Evolutionary conservation across 116 monocot species (phyloP), one percentile per base, ranked within the genome.

Genomic region (Iris pallida): DNA sequence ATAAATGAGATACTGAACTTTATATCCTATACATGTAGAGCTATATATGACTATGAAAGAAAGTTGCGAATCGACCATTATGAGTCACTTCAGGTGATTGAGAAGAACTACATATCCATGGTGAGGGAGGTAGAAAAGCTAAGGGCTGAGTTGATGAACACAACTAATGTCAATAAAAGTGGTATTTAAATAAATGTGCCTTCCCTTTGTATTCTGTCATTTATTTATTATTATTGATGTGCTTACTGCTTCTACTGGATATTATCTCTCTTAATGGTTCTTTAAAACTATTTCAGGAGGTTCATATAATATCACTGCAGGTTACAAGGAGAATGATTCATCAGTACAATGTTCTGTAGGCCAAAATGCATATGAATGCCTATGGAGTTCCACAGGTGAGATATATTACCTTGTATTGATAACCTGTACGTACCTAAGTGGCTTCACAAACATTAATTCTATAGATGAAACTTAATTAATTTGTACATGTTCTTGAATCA

Each of bases 31-130:
- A 16, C 8, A 44, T 64, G 53, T 70, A 87, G 87, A 51, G 71
- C 68, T 43, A 78, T 76, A 45, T 87, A 83, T 80, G 87, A 87
- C 8, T 83, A 83, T 70, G 87, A 87, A 60, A 80, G 83, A 75
- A 87, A 87, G 55, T 45, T 80, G 19, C 65, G 75, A 16, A 64
- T 74, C 46, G 83, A 87, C 45, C 83, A 87, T 63, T 78, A 66
- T 44, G 87, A 87, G 61, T 80, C 83, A 40, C 74, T 87, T 79
- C 83, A 87, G 59, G 66, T 80, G 12, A 87, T 87, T 83, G 80
- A 87, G 58, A 83, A 75, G 60, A 83, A 87, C 52, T 87, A 83
- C 66, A 65, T 80, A 7, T 71, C 83, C 17, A 78, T 87, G 87
- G 77, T 83, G 41, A 74, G 74, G 58, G 87, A 87, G 73, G 72